phyloP scores from a whole-genome alignment of 1,284 basidiomycete genomes.

The Cryptococcus hybrid region DNA sequence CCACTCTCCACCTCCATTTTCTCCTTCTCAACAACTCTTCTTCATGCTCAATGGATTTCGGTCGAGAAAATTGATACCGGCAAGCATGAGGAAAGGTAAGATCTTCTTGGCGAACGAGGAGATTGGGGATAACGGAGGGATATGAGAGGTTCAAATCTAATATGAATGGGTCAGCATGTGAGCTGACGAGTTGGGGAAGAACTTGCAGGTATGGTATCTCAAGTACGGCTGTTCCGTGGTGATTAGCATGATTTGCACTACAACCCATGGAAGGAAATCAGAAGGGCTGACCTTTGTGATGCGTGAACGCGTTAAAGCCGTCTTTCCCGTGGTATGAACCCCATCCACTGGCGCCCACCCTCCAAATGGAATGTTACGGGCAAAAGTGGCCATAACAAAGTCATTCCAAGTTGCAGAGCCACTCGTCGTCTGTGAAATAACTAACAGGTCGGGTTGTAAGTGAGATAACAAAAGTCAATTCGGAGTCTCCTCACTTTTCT shows the following conservation, averaged over 20 bases:
- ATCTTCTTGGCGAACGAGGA: conserved; percentile 25
- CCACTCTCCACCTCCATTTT: not conserved
- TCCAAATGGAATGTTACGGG: conserved; percentile 45
- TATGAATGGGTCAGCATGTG: conserved; percentile 38
- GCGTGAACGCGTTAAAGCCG: conserved; percentile 47
- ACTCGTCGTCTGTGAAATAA: conserved; percentile 38
- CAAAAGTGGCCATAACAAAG: conserved; percentile 36
- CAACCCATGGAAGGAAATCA: conserved; percentile 20
- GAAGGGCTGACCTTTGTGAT: conserved; percentile 31
- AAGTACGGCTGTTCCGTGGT: conserved; percentile 41
- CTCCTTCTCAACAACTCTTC: conserved; percentile 5
- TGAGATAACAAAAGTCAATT: conserved; percentile 38
- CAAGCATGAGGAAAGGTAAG: conserved; percentile 26
- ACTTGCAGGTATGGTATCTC: conserved; percentile 43
- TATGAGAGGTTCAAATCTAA: conserved; percentile 41
- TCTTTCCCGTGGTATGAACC: conserved; percentile 47
- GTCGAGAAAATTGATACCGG: conserved; percentile 27
- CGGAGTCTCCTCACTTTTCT: conserved; percentile 39
- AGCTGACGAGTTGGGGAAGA: conserved; percentile 43
- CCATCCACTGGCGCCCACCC: conserved; percentile 46
- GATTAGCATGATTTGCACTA: conserved; percentile 46
- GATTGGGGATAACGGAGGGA: conserved; percentile 38
- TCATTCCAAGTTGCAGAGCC: conserved; percentile 50
- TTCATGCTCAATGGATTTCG: conserved; percentile 41
- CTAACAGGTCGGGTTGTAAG: conserved; percentile 44